Percentiles rank a stretch among this genome's conserved stretches.
phyloP scores from a whole-genome alignment of 345 rosid species.

The Moricandia arvensis region DNA sequence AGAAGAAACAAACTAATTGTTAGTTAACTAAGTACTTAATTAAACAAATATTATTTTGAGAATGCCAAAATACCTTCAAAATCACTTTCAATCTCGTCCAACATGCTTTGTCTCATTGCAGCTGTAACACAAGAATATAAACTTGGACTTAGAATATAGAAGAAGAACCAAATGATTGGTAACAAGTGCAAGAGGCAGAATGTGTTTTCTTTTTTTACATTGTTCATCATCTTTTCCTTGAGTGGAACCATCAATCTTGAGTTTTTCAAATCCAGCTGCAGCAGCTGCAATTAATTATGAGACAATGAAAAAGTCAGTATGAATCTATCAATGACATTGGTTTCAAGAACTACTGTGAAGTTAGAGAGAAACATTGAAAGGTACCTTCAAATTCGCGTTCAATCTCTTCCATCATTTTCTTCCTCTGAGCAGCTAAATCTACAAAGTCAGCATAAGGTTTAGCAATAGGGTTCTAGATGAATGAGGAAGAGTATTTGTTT shows the following conservation, averaged over 20 bases:
- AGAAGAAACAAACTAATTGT: background rate
- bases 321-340: background rate
- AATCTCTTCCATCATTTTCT: slow-evolving; percentile 27
- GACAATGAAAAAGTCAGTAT: slow-evolving; percentile 12
- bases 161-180: slow-evolving; percentile 10
- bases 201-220: background rate
- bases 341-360: slow-evolving; percentile 12
- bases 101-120: slow-evolving; percentile 32
- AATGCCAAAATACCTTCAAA: slow-evolving; percentile 29
- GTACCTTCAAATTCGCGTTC: slow-evolving; percentile 37
- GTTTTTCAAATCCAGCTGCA: slow-evolving; percentile 25
- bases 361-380: background rate
- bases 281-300: slow-evolving; percentile 30
- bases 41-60: background rate
- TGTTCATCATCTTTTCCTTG: slow-evolving; percentile 30
- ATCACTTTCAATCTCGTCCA: slow-evolving; percentile 37
- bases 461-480: background rate
- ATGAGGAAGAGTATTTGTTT: background rate
- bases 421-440: slow-evolving; percentile 26
- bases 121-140: slow-evolving; percentile 6
- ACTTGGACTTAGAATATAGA: background rate
- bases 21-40: background rate
- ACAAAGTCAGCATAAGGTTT: slow-evolving; percentile 9
- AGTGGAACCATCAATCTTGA: slow-evolving; percentile 26
- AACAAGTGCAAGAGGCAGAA: background rate